These are phyloP conservation scores for Lasiodiplodia citricola DNA, from an alignment of 2,329 filamentous ascomycete species.

Conservation along the genomic window DNA sequence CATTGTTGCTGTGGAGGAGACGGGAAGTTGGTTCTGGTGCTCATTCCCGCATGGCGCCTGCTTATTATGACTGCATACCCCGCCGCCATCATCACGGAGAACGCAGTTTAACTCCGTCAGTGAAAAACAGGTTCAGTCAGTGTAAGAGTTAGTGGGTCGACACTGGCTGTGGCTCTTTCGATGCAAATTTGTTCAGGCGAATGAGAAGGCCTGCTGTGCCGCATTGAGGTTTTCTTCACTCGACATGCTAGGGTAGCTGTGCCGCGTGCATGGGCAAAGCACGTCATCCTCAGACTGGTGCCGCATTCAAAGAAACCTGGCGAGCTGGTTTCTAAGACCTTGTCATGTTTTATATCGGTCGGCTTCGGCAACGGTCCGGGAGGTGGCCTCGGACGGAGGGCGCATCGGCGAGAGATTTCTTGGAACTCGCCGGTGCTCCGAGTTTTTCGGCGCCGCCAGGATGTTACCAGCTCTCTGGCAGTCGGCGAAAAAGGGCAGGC, in stretches of 20 bases:
- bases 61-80: neutral
- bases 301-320: neutral
- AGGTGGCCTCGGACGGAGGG: neutral
- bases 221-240: neutral
- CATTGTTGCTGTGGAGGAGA: neutral
- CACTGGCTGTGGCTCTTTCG: neutral
- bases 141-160: neutral
- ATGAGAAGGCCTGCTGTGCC: neutral
- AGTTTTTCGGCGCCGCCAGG: neutral
- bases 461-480: neutral
- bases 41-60: neutral
- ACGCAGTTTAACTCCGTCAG: neutral
- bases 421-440: neutral
- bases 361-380: conserved; percentile 1
- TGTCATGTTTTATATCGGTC: neutral
- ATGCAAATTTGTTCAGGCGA: neutral
- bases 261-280: neutral
- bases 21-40: neutral
- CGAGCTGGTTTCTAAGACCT: no score
- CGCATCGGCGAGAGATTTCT: neutral
- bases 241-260: no score
- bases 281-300: neutral
- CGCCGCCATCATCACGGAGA: neutral
- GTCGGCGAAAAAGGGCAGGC: neutral
- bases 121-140: neutral